Percentiles rank a stretch among this genome's conserved stretches.
These are phyloP conservation scores for Aureobasidium sp. DNA, from an alignment of 2,329 filamentous ascomycete genomes.

Conservation along the genomic window DNA sequence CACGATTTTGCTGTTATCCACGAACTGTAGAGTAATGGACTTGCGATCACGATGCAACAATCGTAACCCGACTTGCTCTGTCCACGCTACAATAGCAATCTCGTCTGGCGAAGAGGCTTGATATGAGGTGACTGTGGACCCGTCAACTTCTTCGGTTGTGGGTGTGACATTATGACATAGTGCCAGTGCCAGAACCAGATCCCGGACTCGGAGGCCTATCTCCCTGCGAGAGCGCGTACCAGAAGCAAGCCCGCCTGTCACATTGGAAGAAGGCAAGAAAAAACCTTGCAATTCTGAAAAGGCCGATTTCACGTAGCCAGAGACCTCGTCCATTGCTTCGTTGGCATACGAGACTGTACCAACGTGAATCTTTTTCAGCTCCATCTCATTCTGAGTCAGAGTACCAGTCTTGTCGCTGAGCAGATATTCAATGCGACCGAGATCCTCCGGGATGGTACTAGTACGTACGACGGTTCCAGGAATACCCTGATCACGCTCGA, in stretches of 20 bases:
- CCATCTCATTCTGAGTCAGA: constrained; percentile 73
- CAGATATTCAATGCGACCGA: constrained; percentile 92
- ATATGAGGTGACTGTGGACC: constrained; percentile 70
- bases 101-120: constrained; percentile 97
- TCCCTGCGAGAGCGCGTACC: constrained; percentile 82
- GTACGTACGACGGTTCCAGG: constrained; percentile 88
- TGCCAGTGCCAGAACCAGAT: constrained; percentile 84
- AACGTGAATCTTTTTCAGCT: constrained; percentile 97
- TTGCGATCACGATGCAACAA: constrained; percentile 79
- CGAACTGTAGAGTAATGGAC: constrained; percentile 72
- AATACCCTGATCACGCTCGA: constrained; percentile 84
- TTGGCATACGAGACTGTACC: constrained; percentile 97
- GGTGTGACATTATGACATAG: constrained; percentile 97
- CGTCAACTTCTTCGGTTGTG: constrained; percentile 74
- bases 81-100: constrained; percentile 95
- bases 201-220: constrained; percentile 85
- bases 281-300: constrained; percentile 51
- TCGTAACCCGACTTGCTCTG: constrained; percentile 81
- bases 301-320: constrained; percentile 74
- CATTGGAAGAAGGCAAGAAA: constrained; percentile 64
- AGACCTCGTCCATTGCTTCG: constrained; percentile 97
- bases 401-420: constrained; percentile 98
- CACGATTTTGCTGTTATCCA: constrained; percentile 62
- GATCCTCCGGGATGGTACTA: constrained; percentile 93
- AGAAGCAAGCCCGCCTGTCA: constrained; percentile 31